Conservation (phyloP, 2,329 filamentous ascomycete species). For the Hymenoscyphus scutula region DNA sequence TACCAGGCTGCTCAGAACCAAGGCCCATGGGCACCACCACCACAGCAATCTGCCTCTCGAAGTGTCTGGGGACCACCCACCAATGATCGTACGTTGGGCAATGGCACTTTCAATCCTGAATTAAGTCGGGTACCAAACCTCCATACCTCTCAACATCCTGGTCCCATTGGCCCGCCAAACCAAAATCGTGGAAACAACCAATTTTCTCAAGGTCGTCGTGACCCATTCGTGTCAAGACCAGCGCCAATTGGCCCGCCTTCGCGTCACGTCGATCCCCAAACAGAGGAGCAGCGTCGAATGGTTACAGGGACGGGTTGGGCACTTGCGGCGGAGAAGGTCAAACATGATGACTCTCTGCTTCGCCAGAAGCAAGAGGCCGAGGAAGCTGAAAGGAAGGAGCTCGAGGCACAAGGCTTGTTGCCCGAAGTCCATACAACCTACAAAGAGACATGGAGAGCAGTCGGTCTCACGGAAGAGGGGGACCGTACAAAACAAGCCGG, state of each 20-base stretch:
- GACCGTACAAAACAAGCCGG: conserved; percentile 29
- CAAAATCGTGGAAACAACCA: conserved; percentile 26
- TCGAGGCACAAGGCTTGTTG: conserved; percentile 29
- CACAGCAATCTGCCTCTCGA: conserved; percentile 45
- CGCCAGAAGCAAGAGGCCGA: conserved; percentile 30
- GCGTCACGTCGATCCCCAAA: conserved; percentile 21
- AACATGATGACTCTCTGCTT: conserved; percentile 25
- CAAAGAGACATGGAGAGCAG: conserved; percentile 36
- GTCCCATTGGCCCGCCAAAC: conserved; percentile 37
- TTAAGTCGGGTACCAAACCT: conserved; percentile 45
- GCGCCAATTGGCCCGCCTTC: conserved; percentile 36
- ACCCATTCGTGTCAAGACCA: conserved; percentile 32
- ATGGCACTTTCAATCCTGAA: conserved; percentile 71
- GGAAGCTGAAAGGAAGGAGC: conserved; percentile 24
- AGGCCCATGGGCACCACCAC: conserved; percentile 44
- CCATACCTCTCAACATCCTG: conserved; percentile 31
- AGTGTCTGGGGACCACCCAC: conserved; percentile 74
- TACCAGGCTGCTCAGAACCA: conserved; percentile 34
- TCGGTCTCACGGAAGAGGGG: conserved; percentile 33
- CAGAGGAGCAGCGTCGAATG: conserved; percentile 9
- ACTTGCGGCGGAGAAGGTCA: conserved; percentile 28
- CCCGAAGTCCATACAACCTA: conserved; percentile 24
- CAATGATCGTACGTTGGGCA: conserved; percentile 69
- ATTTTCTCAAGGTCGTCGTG: conserved; percentile 31
- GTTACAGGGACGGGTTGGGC: conserved; percentile 31